Evolutionary conservation across 1,284 basidiomycete genomes (phyloP), one percentile per base, ranked within the genome.

Genomic region (Moesziomyces globuligerus): DNA sequence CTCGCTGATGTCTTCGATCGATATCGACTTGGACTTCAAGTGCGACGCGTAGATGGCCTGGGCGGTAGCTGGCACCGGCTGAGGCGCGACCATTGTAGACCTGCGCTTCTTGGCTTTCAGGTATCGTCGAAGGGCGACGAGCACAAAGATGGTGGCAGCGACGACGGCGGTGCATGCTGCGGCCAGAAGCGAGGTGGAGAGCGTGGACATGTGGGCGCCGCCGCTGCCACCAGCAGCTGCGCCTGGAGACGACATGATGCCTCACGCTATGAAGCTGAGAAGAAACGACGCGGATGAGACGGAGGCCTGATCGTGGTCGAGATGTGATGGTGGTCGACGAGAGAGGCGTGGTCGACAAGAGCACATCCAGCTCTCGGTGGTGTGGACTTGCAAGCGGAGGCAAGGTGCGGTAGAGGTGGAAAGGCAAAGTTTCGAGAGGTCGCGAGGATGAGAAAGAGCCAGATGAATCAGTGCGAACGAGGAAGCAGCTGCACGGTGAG

Each of bases 111-210:
- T 64, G 13, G 55, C 55, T 11, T 26, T 52, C 8, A 64, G 50
- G 26, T 70, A 70, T 28, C 67, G 56, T 50, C 67, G 51, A 32
- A 70, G 44, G 8, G 67, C 67, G 9, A 70, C 44, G 17, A 48
- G 13, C 34, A 70, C 67, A 28, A 70, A 70, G 39, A 70, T 64
- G 46, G 44, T 29, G 15, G 67, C 55, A 26, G 67, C 67, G 8
- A 60, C 55, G 4, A 64, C 48, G 4, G 67, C 60, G 8, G 60
- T 70, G 28, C 59, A 64, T 29, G 67, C 54, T 25, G 67, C 67
- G 5, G 60, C 67, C 24, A 70, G 67, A 18, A 70, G 60, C 25
- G 67, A 52, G 17, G 67, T 64, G 17, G 67, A 64, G 9, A 70
- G 54, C 34, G 67, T 70, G 38, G 60, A 59, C 21, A 70, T 32